phyloP scores from a whole-genome alignment of 1,284 basidiomycete species.

The Tylopilus sp. region DNA sequence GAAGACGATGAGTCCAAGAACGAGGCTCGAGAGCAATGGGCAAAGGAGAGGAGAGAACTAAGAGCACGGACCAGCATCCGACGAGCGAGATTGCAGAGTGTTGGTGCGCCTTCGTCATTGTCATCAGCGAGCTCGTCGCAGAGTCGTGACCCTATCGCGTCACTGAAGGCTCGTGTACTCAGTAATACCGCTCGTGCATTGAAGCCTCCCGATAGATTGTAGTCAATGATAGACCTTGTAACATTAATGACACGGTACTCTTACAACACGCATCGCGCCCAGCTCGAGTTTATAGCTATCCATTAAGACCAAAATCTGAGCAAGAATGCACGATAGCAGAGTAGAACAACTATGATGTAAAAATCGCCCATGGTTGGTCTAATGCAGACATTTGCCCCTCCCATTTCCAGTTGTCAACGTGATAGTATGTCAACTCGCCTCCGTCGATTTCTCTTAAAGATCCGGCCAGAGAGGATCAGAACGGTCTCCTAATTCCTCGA shows the following conservation, averaged over 20 bases:
- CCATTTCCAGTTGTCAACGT: conserved; percentile 76
- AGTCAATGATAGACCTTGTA: conserved; percentile 21
- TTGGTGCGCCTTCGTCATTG: conserved; percentile 44
- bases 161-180: conserved; percentile 67
- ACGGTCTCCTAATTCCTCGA: conserved; percentile 54
- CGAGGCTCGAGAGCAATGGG: conserved; percentile 74
- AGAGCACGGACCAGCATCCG: conserved; percentile 56
- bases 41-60: conserved; percentile 57
- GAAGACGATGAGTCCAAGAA: conserved; percentile 67
- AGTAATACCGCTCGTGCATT: conserved; percentile 55
- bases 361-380: conserved; percentile 81
- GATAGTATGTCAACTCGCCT: conserved; percentile 78
- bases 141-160: conserved; percentile 46
- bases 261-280: conserved; percentile 25
- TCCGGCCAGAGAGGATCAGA: conserved; percentile 66
- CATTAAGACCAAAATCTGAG: conserved; percentile 50
- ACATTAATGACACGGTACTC: conserved; percentile 18
- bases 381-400: conserved; percentile 70
- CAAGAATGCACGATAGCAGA: conserved; percentile 51
- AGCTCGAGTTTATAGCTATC: conserved; percentile 32
- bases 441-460: conserved; percentile 79
- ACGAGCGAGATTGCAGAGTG: conserved; percentile 57
- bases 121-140: conserved; percentile 29
- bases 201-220: conserved; percentile 33
- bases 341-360: conserved; percentile 59